A percentile compares a stretch with the other conserved stretches of the same genome.
phyloP scores from a whole-genome alignment of 495 filamentous ascomycete species.

The Achaetomiella virescens region DNA sequence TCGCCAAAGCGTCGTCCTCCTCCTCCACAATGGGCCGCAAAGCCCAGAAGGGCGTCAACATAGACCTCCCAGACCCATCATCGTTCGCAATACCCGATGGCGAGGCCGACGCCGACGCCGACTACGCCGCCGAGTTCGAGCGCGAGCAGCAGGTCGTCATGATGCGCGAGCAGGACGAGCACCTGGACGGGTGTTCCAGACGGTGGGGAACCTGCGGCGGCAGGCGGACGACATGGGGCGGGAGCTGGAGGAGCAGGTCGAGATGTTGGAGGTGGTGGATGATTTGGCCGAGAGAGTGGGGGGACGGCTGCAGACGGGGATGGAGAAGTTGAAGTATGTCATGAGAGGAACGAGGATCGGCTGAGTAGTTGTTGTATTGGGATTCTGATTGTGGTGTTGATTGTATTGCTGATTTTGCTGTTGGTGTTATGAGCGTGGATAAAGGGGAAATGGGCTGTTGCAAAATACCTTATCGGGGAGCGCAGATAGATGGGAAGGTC shows the following conservation, averaged over 20 bases:
- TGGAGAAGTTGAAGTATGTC: slow-evolving; percentile 77
- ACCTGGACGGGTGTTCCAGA: slow-evolving; percentile 85
- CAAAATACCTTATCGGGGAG: slow-evolving; percentile 1
- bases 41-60: slow-evolving; percentile 13
- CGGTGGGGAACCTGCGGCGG: slow-evolving; percentile 79
- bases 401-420: slow-evolving; percentile 72
- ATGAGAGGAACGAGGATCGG: slow-evolving; percentile 89
- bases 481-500: slow-evolving; percentile 1
- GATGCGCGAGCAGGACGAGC: slow-evolving; percentile 92
- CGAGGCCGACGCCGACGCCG: slow-evolving; percentile 48
- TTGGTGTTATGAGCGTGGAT: slow-evolving; percentile 42
- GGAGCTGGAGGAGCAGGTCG: slow-evolving; percentile 87
- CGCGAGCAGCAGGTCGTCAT: slow-evolving; percentile 84
- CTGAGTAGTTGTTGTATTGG: slow-evolving; percentile 90
- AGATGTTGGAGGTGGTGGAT: slow-evolving; percentile 75
- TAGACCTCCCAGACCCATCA: slow-evolving; percentile 61
- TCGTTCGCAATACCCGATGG: slow-evolving; percentile 52
- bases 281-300: slow-evolving; percentile 77
- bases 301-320: slow-evolving; percentile 74
- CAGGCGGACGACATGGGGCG: slow-evolving; percentile 94
- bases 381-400: slow-evolving; percentile 74
- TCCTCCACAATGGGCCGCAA: not conserved
- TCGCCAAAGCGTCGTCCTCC: slow-evolving; percentile 40
- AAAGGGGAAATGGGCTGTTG: not conserved
- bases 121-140: slow-evolving; percentile 76